Percentiles rank a stretch among this genome's conserved stretches.
These are phyloP conservation scores for Fusarium brevicatenulatum DNA, from an alignment of 2,329 filamentous ascomycete genomes.

Conservation along the genomic window DNA sequence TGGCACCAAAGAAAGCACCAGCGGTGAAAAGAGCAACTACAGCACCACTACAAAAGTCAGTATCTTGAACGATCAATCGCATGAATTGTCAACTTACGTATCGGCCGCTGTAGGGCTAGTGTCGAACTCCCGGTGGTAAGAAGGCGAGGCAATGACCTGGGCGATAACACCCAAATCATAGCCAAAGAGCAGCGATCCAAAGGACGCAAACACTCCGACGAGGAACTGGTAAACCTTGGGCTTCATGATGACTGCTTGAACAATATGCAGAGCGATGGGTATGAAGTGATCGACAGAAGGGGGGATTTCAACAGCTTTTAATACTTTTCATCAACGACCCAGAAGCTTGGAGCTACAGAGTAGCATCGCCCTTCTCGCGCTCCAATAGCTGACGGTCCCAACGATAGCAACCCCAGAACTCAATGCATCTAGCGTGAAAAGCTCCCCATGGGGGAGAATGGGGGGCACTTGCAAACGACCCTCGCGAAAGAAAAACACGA, in stretches of 20 bases:
- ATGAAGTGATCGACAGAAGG: slow-evolving; percentile 2
- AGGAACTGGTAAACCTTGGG: slow-evolving; percentile 62
- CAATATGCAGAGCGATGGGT: neutral
- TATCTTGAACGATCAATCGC: too few species aligned
- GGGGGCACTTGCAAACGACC: too few species aligned
- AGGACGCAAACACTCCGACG: slow-evolving; percentile 51
- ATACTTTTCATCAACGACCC: neutral
- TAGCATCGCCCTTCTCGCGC: neutral
- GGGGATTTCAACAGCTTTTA: neutral
- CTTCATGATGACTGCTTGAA: slow-evolving; percentile 8
- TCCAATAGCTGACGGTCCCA: neutral
- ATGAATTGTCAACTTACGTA: too few species aligned
- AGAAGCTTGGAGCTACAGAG: neutral
- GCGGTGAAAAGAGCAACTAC: slow-evolving; percentile 80
- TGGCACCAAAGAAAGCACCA: slow-evolving; percentile 76
- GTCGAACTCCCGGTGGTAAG: neutral
- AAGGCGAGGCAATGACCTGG: slow-evolving; percentile 60
- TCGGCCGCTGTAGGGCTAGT: slow-evolving; percentile 51
- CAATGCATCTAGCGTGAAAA: neutral
- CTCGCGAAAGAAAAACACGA: neutral
- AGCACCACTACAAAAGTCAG: slow-evolving; percentile 21
- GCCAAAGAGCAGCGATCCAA: slow-evolving; percentile 41
- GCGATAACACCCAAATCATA: slow-evolving; percentile 52
- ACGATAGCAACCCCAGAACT: neutral
- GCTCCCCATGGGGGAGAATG: slow-evolving; percentile 10